Percentiles rank a stretch among this genome's conserved stretches.
phyloP scores from a whole-genome alignment of 1,284 basidiomycete genomes.

The Fistulinella staudtii region DNA sequence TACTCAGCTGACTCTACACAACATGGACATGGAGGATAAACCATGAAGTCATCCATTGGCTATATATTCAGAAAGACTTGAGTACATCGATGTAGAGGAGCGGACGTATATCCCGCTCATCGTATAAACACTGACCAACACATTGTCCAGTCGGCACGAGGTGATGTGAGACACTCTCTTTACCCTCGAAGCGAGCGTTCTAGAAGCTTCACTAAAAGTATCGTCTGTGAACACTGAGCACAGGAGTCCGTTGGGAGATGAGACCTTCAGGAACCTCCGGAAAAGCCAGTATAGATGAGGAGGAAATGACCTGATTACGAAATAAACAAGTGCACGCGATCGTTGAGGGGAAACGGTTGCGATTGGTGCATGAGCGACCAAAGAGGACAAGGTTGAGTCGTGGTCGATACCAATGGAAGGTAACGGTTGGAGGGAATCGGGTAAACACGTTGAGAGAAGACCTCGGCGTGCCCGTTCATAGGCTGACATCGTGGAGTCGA shows the following conservation, averaged over 20 bases:
- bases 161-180: conserved; percentile 9
- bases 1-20: conserved; percentile 23
- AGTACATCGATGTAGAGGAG: conserved; percentile 26
- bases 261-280: conserved; percentile 31
- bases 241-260: conserved; percentile 17
- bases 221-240: conserved; percentile 20
- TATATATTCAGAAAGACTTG: conserved; percentile 31
- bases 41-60: conserved; percentile 40
- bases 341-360: conserved; percentile 13
- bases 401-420: conserved; percentile 42
- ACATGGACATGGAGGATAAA: conserved; percentile 34
- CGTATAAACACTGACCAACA: conserved; percentile 29
- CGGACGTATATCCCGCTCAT: conserved; percentile 11
- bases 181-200: conserved; percentile 13
- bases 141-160: conserved; percentile 10
- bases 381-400: conserved; percentile 43
- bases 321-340: conserved; percentile 36
- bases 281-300: conserved; percentile 35
- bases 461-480: conserved; percentile 32
- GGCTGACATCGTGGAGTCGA: conserved; percentile 8
- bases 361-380: conserved; percentile 39
- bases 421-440: conserved; percentile 1
- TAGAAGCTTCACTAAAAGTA: conserved; percentile 11
- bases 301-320: conserved; percentile 39
- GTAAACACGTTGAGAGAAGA: conserved; percentile 7